These are phyloP conservation scores for Echria macrotheca DNA, from an alignment of 495 filamentous ascomycete species.

Conservation along the genomic window DNA sequence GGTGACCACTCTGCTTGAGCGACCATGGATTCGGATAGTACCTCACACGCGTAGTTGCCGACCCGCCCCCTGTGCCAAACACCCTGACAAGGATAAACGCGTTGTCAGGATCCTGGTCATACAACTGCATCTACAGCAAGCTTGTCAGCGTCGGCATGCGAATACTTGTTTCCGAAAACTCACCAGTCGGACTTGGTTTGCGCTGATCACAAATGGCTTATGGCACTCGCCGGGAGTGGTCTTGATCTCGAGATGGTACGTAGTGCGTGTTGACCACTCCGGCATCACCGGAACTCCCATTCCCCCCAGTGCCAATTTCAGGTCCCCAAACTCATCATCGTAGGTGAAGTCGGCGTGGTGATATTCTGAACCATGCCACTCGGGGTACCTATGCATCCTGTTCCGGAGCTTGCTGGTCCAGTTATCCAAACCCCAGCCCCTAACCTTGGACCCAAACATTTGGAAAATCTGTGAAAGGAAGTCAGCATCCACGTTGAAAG, in stretches of 20 bases:
- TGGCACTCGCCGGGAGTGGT: neutral
- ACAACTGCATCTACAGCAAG: neutral
- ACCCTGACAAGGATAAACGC: neutral
- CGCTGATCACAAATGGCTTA: neutral
- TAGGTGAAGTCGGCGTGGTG: conserved; percentile 3
- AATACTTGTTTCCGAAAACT: neutral
- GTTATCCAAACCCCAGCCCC: neutral
- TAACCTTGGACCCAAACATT: too few species aligned
- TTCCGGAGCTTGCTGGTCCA: neutral
- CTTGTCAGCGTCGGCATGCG: neutral
- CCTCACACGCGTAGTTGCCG: neutral
- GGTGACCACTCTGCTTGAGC: neutral
- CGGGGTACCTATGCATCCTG: too few species aligned
- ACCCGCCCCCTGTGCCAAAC: neutral
- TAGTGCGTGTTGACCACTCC: neutral
- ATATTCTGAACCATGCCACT: too few species aligned
- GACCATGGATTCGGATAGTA: neutral
- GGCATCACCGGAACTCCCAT: neutral
- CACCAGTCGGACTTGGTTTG: neutral
- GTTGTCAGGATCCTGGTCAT: neutral
- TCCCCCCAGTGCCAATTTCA: neutral
- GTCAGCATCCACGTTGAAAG: too few species aligned
- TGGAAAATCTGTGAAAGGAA: too few species aligned
- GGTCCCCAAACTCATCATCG: neutral
- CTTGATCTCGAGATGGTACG: conserved; percentile 7